Conservation (phyloP, 805 yeast genomes). For the Kazachstania psychrophila region DNA sequence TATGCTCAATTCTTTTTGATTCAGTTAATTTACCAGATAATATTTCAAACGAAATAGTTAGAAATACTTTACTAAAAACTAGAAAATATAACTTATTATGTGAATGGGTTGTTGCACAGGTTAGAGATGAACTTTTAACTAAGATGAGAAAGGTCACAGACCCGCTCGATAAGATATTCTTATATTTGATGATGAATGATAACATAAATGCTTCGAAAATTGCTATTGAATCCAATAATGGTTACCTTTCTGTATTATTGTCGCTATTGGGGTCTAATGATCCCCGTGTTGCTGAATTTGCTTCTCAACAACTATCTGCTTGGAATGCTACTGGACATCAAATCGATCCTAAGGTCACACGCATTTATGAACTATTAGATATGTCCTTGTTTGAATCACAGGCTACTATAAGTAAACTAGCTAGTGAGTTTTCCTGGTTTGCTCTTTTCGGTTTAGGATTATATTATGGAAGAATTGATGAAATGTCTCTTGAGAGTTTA, state of each 20-base stretch:
- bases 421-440: constrained; percentile 54
- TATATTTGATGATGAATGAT: constrained; percentile 44
- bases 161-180: constrained; percentile 43
- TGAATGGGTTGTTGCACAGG: constrained; percentile 47
- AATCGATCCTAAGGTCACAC: constrained; percentile 43
- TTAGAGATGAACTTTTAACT: constrained; percentile 28
- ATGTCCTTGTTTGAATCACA: constrained; percentile 35
- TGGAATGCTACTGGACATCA: constrained; percentile 46
- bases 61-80: constrained; percentile 23
- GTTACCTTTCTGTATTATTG: constrained; percentile 61
- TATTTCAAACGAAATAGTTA: constrained; percentile 16
- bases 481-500: constrained; percentile 28
- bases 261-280: constrained; percentile 68
- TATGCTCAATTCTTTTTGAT: constrained; percentile 59
- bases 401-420: constrained; percentile 26
- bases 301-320: constrained; percentile 50
- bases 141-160: constrained; percentile 31
- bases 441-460: constrained; percentile 48
- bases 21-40: constrained; percentile 18
- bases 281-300: constrained; percentile 43
- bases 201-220: constrained; percentile 50
- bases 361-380: constrained; percentile 56
- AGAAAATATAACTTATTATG: constrained; percentile 40
- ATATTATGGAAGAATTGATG: constrained; percentile 50
- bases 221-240: constrained; percentile 53